phyloP scores from a whole-genome alignment of 1,284 basidiomycete genomes.

The Microbotryum saponariae region DNA sequence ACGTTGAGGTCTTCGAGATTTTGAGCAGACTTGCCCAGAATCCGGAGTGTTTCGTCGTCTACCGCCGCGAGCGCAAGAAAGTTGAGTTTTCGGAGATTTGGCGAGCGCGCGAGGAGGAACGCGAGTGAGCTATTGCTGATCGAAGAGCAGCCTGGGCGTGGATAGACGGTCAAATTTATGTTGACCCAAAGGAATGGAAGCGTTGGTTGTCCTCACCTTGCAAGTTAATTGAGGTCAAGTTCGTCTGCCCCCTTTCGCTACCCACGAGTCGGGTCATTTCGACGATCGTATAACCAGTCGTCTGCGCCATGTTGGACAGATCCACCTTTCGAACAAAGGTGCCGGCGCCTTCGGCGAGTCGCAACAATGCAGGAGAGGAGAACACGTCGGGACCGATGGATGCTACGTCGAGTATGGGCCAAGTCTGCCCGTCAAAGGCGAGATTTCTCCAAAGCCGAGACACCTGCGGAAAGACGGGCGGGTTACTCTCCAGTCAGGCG shows the following conservation, averaged over 20 bases:
- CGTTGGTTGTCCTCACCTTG: conserved; percentile 3
- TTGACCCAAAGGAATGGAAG: neutral
- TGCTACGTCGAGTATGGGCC: conserved; percentile 57
- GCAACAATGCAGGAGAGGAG: conserved; percentile 47
- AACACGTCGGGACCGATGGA: conserved; percentile 48
- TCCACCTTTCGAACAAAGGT: conserved; percentile 61
- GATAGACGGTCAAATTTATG: too few species aligned
- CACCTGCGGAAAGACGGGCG: conserved; percentile 51
- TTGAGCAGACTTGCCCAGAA: conserved; percentile 54
- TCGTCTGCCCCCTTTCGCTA: neutral
- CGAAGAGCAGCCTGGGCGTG: conserved; percentile 55
- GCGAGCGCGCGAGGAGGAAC: conserved; percentile 61
- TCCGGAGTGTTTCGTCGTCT: conserved; percentile 61
- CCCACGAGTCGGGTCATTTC: conserved; percentile 46
- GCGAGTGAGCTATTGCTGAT: conserved; percentile 61
- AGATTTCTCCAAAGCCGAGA: conserved; percentile 70
- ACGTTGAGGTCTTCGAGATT: conserved; percentile 60
- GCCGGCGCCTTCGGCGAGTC: conserved; percentile 46
- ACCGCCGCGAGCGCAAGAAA: conserved; percentile 63
- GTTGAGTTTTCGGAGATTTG: conserved; percentile 53
- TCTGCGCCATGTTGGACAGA: conserved; percentile 51
- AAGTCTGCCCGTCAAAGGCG: conserved; percentile 79
- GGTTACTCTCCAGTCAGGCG: neutral
- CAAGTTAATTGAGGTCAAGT: too few species aligned
- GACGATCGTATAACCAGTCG: conserved; percentile 45